Evolutionary conservation across 1,284 basidiomycete genomes (phyloP).

Genomic region (Athelia sp.): DNA sequence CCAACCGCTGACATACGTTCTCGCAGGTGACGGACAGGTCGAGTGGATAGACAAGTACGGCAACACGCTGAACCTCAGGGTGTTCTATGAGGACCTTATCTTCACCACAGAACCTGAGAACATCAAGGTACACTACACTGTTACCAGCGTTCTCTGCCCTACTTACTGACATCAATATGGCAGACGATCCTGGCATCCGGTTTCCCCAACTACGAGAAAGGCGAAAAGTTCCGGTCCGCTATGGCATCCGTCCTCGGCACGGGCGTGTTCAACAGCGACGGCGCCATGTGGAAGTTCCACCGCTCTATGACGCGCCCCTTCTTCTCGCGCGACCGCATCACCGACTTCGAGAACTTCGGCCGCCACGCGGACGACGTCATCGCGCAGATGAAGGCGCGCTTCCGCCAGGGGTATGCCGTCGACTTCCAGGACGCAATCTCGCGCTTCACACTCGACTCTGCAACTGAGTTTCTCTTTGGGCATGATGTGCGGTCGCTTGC

Average conservation of each 20-base stretch:
- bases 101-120: background rate
- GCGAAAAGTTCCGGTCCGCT: slow-evolving; percentile 17
- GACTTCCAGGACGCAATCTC: slow-evolving; percentile 10
- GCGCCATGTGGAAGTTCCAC: slow-evolving; percentile 17
- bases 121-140: background rate
- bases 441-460: slow-evolving; percentile 23
- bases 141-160: background rate
- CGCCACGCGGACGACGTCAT: slow-evolving; percentile 23
- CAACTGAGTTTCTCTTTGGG: slow-evolving; percentile 25
- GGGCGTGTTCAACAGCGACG: slow-evolving; percentile 45
- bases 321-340: slow-evolving; percentile 22
- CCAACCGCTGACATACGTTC: background rate
- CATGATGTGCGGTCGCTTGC: slow-evolving; percentile 15
- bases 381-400: slow-evolving; percentile 18
- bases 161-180: slow-evolving; percentile 1
- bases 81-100: background rate
- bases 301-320: slow-evolving; percentile 22
- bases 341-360: slow-evolving; percentile 30
- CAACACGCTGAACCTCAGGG: background rate
- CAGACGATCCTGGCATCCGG: slow-evolving; percentile 14
- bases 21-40: background rate
- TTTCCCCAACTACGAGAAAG: slow-evolving; percentile 23
- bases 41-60: background rate
- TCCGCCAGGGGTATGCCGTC: slow-evolving; percentile 17
- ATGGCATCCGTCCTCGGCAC: slow-evolving; percentile 30